Percentiles rank a stretch among this genome's conserved stretches.
These are phyloP conservation scores for Blepharisma japonicum DNA, from an alignment of 73 alveolate species.

Conservation along the genomic window DNA sequence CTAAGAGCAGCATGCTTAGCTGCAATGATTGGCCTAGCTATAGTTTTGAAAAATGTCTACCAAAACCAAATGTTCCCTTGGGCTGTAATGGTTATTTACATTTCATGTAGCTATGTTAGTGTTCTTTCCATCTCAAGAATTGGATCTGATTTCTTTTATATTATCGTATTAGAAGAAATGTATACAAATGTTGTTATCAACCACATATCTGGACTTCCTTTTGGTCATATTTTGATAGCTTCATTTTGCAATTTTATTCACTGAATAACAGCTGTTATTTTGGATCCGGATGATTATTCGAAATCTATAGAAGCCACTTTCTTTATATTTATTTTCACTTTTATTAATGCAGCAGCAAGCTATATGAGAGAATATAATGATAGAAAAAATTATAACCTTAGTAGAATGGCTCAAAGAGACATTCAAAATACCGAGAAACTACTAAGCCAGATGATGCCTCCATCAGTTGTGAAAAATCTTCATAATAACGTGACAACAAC, in stretches of 20 bases:
- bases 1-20: constrained; percentile 1
- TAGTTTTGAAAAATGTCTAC: not conserved
- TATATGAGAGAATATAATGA: not conserved
- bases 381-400: not conserved
- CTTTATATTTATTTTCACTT: not conserved
- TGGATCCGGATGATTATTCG: not conserved
- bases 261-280: not conserved
- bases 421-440: constrained; percentile 12
- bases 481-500: constrained; percentile 31
- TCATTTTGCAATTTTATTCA: not conserved
- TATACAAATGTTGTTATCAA: not conserved
- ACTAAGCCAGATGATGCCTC: constrained; percentile 16
- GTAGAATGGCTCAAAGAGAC: not conserved
- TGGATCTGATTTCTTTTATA: not conserved
- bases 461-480: constrained; percentile 2
- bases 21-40: not conserved
- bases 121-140: not conserved
- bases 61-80: constrained; percentile 19
- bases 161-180: not conserved
- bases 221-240: constrained; percentile 14
- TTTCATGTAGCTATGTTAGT: not conserved
- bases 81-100: constrained; percentile 13
- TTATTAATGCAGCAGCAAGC: not conserved
- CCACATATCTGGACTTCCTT: not conserved
- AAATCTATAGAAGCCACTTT: not conserved